Evolutionary conservation across 768 basidiomycete species (phyloP).

Genomic region (Podaxis sp.): DNA sequence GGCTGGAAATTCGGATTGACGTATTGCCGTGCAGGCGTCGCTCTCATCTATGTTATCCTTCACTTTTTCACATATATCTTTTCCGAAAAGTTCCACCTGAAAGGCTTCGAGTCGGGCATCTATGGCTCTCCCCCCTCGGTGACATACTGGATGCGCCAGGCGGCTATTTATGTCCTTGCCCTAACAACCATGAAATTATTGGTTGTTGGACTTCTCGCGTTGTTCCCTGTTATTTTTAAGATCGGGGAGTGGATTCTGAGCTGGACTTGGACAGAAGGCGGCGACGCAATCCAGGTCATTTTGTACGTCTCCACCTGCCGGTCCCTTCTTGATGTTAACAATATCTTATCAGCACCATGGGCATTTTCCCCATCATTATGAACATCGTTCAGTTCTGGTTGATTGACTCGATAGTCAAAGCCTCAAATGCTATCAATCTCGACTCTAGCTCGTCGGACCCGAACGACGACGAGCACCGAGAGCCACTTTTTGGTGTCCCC

Average conservation of each 20-base stretch:
- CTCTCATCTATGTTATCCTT: constrained; percentile 73
- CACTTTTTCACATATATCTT: constrained; percentile 64
- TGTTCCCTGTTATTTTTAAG: constrained; percentile 68
- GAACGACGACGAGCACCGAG: constrained; percentile 42
- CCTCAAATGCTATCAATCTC: constrained; percentile 43
- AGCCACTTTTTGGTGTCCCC: constrained; percentile 60
- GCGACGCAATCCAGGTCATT: constrained; percentile 71
- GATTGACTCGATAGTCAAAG: constrained; percentile 91
- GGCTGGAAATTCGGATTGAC: not conserved
- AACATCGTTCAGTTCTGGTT: constrained; percentile 93
- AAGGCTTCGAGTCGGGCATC: constrained; percentile 83
- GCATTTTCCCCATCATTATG: constrained; percentile 87
- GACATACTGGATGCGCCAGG: constrained; percentile 72
- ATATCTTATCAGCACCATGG: constrained; percentile 67
- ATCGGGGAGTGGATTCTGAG: constrained; percentile 87
- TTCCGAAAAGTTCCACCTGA: constrained; percentile 59
- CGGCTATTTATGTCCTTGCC: constrained; percentile 78
- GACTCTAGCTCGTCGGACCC: constrained; percentile 39
- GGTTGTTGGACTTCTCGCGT: constrained; percentile 73
- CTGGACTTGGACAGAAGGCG: constrained; percentile 67
- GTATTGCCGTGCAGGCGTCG: constrained; percentile 59
- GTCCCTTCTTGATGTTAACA: not conserved
- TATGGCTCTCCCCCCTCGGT: constrained; percentile 85
- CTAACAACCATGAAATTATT: constrained; percentile 89
- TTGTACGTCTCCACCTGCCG: constrained; percentile 53